phyloP scores from a whole-genome alignment of 768 basidiomycete genomes.

The Russula dissimulans region DNA sequence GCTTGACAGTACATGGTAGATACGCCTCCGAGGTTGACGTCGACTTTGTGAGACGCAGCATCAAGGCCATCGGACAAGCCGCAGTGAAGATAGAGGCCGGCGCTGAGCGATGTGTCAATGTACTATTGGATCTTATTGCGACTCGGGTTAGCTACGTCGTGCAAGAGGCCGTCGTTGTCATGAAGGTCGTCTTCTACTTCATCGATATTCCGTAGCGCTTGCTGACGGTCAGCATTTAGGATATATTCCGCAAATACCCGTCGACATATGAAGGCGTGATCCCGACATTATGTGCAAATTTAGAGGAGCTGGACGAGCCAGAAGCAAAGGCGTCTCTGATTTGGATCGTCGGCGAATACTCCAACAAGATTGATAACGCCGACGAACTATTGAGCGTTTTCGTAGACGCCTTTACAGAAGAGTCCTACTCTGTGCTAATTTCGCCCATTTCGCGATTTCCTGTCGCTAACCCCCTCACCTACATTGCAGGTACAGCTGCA shows the following conservation, averaged over 20 bases:
- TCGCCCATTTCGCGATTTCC: background rate
- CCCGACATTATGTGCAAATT: constrained; percentile 86
- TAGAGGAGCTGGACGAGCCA: constrained; percentile 95
- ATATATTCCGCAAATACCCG: constrained; percentile 97
- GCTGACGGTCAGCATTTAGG: constrained; percentile 37
- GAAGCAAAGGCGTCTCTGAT: constrained; percentile 97
- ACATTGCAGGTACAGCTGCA: constrained; percentile 45
- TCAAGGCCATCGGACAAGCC: constrained; percentile 92
- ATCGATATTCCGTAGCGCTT: background rate
- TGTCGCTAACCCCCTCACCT: background rate
- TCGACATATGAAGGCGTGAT: constrained; percentile 95
- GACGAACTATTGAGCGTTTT: constrained; percentile 86
- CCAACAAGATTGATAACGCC: constrained; percentile 87
- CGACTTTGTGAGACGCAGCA: constrained; percentile 91
- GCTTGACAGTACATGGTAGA: constrained; percentile 33
- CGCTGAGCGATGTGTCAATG: constrained; percentile 91
- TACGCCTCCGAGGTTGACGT: constrained; percentile 98
- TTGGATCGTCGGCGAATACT: constrained; percentile 99
- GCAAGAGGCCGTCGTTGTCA: constrained; percentile 96
- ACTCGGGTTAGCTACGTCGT: constrained; percentile 96
- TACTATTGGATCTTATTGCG: constrained; percentile 84
- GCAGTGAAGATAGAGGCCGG: constrained; percentile 92
- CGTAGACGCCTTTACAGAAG: constrained; percentile 88
- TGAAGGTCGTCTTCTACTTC: constrained; percentile 60
- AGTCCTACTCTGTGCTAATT: constrained; percentile 70